Conservation (phyloP, 441 rosid species). For the Eruca vesicaria region DNA sequence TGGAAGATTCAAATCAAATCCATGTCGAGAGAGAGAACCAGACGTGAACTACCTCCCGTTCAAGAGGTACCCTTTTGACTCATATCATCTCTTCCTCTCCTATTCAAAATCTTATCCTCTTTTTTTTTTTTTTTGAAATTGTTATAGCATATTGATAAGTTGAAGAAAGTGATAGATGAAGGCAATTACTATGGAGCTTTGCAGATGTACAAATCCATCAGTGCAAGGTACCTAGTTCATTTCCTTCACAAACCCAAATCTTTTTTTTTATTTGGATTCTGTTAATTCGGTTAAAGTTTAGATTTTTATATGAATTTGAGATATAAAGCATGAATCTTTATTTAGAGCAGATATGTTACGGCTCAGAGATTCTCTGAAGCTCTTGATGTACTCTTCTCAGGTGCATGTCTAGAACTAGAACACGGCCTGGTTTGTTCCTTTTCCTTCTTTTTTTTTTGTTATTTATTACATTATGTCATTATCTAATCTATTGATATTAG, state of each 20-base stretch:
- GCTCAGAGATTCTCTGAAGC: constrained; percentile 87
- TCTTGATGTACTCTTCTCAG: constrained; percentile 74
- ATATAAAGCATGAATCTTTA: neutral
- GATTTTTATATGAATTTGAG: constrained; percentile 5
- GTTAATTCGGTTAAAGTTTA: neutral
- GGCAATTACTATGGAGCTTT: constrained; percentile 94
- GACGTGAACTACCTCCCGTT: constrained; percentile 67
- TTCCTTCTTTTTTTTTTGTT: neutral
- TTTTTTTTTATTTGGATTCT: neutral
- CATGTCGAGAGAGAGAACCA: constrained; percentile 72
- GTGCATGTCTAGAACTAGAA: constrained; percentile 79
- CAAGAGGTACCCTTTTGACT: constrained; percentile 52
- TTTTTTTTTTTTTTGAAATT: neutral
- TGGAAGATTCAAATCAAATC: constrained; percentile 7
- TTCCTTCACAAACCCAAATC: neutral
- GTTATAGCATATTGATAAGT: constrained; percentile 55
- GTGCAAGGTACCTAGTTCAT: constrained; percentile 57
- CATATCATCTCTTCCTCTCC: neutral
- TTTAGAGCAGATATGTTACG: constrained; percentile 53
- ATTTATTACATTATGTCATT: neutral
- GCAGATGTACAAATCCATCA: constrained; percentile 91
- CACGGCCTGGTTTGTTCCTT: constrained; percentile 61
- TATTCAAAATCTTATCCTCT: neutral
- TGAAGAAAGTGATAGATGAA: constrained; percentile 68
- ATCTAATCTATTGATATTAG: neutral